Evolutionary conservation across 2,329 filamentous ascomycete species (phyloP).

Genomic region (Trichoderma arundinaceum): DNA sequence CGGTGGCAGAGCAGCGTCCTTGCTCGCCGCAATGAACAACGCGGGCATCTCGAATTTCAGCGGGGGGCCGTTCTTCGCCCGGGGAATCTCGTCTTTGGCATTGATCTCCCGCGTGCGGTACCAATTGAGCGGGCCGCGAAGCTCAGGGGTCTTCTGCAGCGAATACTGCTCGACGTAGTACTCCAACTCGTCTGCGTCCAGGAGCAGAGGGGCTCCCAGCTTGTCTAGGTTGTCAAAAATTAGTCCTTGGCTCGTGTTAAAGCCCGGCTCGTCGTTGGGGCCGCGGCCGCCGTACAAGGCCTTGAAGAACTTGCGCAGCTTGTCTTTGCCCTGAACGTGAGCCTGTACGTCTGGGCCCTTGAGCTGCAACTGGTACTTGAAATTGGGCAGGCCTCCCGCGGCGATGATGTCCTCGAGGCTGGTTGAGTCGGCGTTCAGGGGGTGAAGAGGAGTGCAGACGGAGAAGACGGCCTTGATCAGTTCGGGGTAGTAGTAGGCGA

Average conservation of each 20-base stretch:
- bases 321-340: slow-evolving; percentile 60
- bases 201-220: slow-evolving; percentile 61
- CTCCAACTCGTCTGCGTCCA: slow-evolving; percentile 73
- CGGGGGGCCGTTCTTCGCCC: slow-evolving; percentile 61
- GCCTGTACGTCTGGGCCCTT: slow-evolving; percentile 69
- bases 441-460: slow-evolving; percentile 76
- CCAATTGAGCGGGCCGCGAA: slow-evolving; percentile 86
- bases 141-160: slow-evolving; percentile 60
- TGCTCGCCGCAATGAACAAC: slow-evolving; percentile 74
- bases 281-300: slow-evolving; percentile 72
- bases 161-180: slow-evolving; percentile 76
- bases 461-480: slow-evolving; percentile 77
- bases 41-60: slow-evolving; percentile 62
- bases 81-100: slow-evolving; percentile 72
- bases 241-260: slow-evolving; percentile 67
- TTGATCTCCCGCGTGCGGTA: slow-evolving; percentile 79
- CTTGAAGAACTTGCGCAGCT: slow-evolving; percentile 72
- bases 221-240: slow-evolving; percentile 65
- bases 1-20: slow-evolving; percentile 75
- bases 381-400: slow-evolving; percentile 64
- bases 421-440: slow-evolving; percentile 59
- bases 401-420: slow-evolving; percentile 66
- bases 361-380: slow-evolving; percentile 85
- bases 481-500: slow-evolving; percentile 73
- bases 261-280: slow-evolving; percentile 59